These are phyloP conservation scores for Amylocarpus encephaloides DNA, from an alignment of 2,329 filamentous ascomycete genomes.

Conservation along the genomic window DNA sequence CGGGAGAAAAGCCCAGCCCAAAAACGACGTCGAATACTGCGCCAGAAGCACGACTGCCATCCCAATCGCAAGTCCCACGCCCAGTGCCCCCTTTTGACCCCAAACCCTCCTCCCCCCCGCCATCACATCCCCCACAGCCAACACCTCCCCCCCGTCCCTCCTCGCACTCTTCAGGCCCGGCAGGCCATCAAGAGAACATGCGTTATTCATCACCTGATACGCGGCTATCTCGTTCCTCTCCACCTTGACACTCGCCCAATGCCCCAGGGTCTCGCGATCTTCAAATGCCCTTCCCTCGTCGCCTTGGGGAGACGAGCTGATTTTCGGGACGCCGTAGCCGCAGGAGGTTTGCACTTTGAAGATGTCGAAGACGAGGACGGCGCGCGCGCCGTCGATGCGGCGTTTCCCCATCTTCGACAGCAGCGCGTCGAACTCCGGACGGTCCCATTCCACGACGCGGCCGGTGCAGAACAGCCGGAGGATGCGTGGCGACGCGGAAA, in stretches of 20 bases:
- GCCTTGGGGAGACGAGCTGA: slow-evolving; percentile 12
- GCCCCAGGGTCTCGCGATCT: slow-evolving; percentile 49
- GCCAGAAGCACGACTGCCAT: slow-evolving; percentile 6
- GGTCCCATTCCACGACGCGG: slow-evolving; percentile 53
- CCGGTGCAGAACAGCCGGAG: slow-evolving; percentile 57
- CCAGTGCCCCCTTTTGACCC: slow-evolving; percentile 10
- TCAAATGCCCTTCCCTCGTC: slow-evolving; percentile 37
- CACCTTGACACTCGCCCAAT: slow-evolving; percentile 43
- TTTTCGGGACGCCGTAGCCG: slow-evolving; percentile 54
- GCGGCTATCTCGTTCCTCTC: slow-evolving; percentile 43
- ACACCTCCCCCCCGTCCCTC: slow-evolving; percentile 41
- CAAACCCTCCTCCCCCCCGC: slow-evolving; percentile 12
- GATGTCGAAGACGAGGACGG: slow-evolving; percentile 55
- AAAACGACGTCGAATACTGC: neutral
- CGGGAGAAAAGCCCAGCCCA: too few relatives aligned
- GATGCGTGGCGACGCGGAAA: slow-evolving; percentile 53
- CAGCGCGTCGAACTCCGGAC: slow-evolving; percentile 41
- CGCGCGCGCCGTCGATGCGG: slow-evolving; percentile 45
- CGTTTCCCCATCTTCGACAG: slow-evolving; percentile 39
- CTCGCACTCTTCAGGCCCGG: slow-evolving; percentile 50
- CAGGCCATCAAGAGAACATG: slow-evolving; percentile 50
- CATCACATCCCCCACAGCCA: slow-evolving; percentile 38
- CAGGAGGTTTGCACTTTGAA: slow-evolving; percentile 62
- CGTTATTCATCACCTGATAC: slow-evolving; percentile 54
- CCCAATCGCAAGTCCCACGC: slow-evolving; percentile 12